Base-by-base conservation (phyloP, 495 filamentous ascomycete genomes). In the Penicilliopsis zonata region DNA sequence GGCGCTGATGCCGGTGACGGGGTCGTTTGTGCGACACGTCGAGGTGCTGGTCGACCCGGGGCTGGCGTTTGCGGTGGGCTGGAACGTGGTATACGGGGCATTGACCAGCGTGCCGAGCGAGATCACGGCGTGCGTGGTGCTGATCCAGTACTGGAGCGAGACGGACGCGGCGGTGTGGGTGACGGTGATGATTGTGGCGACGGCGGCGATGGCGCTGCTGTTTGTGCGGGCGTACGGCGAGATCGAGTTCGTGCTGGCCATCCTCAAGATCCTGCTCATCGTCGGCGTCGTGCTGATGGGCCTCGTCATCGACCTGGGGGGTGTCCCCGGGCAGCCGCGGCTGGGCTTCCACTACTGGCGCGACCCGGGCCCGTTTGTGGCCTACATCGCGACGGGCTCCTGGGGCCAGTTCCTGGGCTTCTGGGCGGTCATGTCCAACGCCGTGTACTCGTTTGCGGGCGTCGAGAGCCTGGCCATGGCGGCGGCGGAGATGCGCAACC, bases 401-500 rank as follows among this genome's bases (percentile, higher is more conserved):
- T 30, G 35, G 1, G 52, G 52, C n/a, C 42, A 44, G 15, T 45
- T 45, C 17, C 39, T 56, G 7, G 50, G 42, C 9, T 33, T 53
- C 16, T 47, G 46, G 27, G 43, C 43, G 10, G 42, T 37, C n/a
- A 29, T 56, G 16, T 35, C 52, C 26, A 49, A 49, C 20, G 45
- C 47, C 5, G 47, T 45, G n/a, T 54, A 49, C 37, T 40, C 52
- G 2, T 71, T 67, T 37, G 58, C 55, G 22, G 67, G 63, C 31
- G 60, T 63, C 4, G 78, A 84, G 47, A 61, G 76, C 37, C 68
- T 80, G 24, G 76, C 70, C 38, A 68, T 86, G 14, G 78, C 82
- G 1, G 81, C 77, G 19, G 79, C 78, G 42, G 82, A 87, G 54
- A 71, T 78, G 13, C 64, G 61, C 10, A 80, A 82, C 47, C 82